Base-by-base conservation (phyloP, 2,329 filamentous ascomycete species). In the Plectosphaerella plurivora region DNA sequence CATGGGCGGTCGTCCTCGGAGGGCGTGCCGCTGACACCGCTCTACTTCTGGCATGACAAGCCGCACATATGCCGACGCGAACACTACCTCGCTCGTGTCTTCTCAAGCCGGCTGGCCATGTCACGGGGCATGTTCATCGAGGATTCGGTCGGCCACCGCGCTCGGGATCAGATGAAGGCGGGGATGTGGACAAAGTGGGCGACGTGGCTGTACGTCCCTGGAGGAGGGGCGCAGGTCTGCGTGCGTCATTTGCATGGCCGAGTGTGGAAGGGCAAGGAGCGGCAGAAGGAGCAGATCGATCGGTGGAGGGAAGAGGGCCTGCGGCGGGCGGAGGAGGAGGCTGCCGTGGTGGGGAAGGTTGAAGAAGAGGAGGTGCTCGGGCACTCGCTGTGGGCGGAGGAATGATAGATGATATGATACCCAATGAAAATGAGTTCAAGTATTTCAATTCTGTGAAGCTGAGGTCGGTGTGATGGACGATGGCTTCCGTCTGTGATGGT, bases 31-130 rank as follows among this genome's bases (percentile, higher is more conserved):
- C 61, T 82, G 41, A 82, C 79, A 1, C 79, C 79, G 0, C 68
- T 82, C 51, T 82, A 81, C 64, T 80, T 82, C 59, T 82, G 79
- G 79, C 78, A 82, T 51, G 79, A 82, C 54, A 82, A 82, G 57
- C 78, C 79, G 0, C 79, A 82, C 52, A 54, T 82, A 3, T 78
- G 74, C 1, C 73, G 70, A 4, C 73, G 69, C 0, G 57, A 64
- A 2, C 79, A 82, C 56, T 82, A 82, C 51, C 67, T 81, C 0
- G 58, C 64, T 1, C 67, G 72, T 1, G 72, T 82, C 1, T 82
- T 82, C 47, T 72, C 78, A 0, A 73, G 68, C 1, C 69, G 77
- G 2, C 59, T 80, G 15, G 75, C 79, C 1, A 72, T 82, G 57
- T 63, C 71, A 5, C 67, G 78, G 1, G 79, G 79, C 0, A 75